Conservation (phyloP, 768 basidiomycete species). For the Phanerodontia chrysosporium region DNA sequence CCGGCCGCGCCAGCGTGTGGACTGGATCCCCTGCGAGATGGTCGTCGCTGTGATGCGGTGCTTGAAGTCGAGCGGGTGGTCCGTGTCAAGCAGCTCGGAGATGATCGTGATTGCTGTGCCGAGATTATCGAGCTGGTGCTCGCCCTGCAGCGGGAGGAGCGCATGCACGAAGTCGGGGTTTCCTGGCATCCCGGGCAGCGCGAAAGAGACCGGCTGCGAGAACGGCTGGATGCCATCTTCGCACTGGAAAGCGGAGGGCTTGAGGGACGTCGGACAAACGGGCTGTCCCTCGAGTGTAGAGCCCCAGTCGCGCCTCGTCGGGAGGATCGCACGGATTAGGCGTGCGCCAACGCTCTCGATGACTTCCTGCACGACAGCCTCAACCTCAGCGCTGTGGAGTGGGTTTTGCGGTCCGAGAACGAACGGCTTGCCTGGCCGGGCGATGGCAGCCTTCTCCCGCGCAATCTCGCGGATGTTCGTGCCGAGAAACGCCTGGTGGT, state of each 20-base stretch:
- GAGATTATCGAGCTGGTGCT: conserved; percentile 86
- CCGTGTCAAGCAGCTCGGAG: conserved; percentile 40
- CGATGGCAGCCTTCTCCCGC: conserved; percentile 79
- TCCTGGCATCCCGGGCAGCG: background rate
- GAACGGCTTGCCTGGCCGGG: conserved; percentile 55
- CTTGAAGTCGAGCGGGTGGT: conserved; percentile 13
- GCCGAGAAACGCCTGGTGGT: conserved; percentile 91
- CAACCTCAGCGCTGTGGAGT: conserved; percentile 38
- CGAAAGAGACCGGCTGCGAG: conserved; percentile 37
- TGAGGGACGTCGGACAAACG: conserved; percentile 29
- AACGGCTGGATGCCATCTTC: conserved; percentile 41
- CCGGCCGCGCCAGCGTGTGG: conserved; percentile 76
- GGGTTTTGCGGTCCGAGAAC: conserved; percentile 60
- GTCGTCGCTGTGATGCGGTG: conserved; percentile 45
- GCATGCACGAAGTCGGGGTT: background rate
- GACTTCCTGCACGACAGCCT: conserved; percentile 36
- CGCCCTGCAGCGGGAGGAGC: conserved; percentile 66
- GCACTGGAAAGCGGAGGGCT: conserved; percentile 29
- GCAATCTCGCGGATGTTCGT: conserved; percentile 70
- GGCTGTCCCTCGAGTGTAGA: conserved; percentile 31
- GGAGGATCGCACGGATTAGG: conserved; percentile 25
- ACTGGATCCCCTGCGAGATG: conserved; percentile 54
- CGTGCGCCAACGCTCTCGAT: conserved; percentile 41
- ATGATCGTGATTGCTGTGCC: conserved; percentile 77
- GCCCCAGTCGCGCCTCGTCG: conserved; percentile 33